These are phyloP conservation scores for Phytomonas francai DNA, from an alignment of 208 protist genomes.

Conservation along the genomic window DNA sequence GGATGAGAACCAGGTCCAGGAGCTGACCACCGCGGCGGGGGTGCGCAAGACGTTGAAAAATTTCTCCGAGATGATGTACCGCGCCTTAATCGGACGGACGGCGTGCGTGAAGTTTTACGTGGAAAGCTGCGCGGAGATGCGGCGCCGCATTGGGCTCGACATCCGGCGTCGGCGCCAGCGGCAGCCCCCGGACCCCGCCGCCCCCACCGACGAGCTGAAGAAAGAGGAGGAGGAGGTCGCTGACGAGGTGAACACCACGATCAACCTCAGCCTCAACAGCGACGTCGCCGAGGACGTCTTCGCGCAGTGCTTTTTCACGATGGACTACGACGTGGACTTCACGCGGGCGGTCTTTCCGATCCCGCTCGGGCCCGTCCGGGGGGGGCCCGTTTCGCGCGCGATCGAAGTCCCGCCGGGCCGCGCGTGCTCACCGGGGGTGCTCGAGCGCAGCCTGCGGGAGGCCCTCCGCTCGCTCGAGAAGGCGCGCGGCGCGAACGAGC, in stretches of 20 bases:
- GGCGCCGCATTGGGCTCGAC: slow-evolving; percentile 37
- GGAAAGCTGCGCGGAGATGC: slow-evolving; percentile 68
- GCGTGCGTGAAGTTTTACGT: slow-evolving; percentile 64
- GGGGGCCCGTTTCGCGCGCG: neutral
- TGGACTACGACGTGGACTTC: slow-evolving; percentile 87
- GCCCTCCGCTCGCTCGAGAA: slow-evolving; percentile 11
- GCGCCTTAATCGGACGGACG: slow-evolving; percentile 59
- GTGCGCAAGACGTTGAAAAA: slow-evolving; percentile 59
- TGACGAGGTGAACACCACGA: neutral
- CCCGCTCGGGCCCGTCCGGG: slow-evolving; percentile 23
- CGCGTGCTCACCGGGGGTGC: neutral
- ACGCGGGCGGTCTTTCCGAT: slow-evolving; percentile 80
- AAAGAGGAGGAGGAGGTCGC: neutral
- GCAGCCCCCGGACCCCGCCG: neutral
- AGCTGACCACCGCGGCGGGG: slow-evolving; percentile 58
- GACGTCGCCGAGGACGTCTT: slow-evolving; percentile 18
- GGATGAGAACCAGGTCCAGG: slow-evolving; percentile 15
- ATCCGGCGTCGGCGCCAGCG: neutral
- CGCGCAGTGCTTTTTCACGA: slow-evolving; percentile 56
- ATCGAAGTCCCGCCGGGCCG: neutral
- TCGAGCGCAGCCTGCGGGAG: slow-evolving; percentile 1
- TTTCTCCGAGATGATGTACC: slow-evolving; percentile 74
- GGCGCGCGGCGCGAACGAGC: slow-evolving; percentile 34
- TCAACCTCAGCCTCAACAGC: slow-evolving; percentile 9
- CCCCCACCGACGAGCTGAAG: neutral